Conservation (phyloP, 768 basidiomycete genomes). For the Crucibulum laeve region DNA sequence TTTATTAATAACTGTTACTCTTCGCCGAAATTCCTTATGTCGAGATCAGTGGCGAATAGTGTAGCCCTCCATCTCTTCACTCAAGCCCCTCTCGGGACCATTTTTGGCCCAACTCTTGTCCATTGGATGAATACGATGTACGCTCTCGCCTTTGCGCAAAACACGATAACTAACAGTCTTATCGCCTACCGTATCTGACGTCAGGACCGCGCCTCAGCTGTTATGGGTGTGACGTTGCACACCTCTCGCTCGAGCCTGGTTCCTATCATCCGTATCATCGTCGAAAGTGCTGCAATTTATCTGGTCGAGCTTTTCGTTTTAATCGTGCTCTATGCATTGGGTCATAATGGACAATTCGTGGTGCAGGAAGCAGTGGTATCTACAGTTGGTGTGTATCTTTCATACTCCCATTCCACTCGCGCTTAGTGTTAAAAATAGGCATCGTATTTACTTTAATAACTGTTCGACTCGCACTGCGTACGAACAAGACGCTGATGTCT, state of each 20-base stretch:
- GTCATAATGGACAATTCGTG: constrained; percentile 13
- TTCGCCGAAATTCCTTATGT: neutral
- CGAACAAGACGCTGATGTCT: neutral
- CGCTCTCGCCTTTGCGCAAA: constrained; percentile 7
- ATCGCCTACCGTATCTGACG: constrained; percentile 9
- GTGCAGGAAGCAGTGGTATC: constrained; percentile 17
- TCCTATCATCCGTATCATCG: constrained; percentile 13
- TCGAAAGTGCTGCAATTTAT: constrained; percentile 21
- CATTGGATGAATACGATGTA: constrained; percentile 7
- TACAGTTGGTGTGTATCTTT: constrained; percentile 14
- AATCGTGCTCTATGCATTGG: constrained; percentile 13
- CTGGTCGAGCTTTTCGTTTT: constrained; percentile 16
- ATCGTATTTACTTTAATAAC: neutral
- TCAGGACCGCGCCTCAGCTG: constrained; percentile 3
- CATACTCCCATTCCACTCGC: neutral
- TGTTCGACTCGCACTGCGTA: neutral
- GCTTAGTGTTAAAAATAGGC: neutral
- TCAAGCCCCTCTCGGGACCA: constrained; percentile 1
- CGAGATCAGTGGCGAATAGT: neutral
- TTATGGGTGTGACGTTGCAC: constrained; percentile 4
- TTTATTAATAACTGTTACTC: neutral
- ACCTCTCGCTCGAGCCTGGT: constrained; percentile 7
- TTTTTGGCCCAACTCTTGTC: neutral
- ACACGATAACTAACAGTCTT: constrained; percentile 3
- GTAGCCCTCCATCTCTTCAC: constrained; percentile 4